Evolutionary conservation across 192 early-diverging fungal species (phyloP).

Genomic region (Diversispora eburnea): DNA sequence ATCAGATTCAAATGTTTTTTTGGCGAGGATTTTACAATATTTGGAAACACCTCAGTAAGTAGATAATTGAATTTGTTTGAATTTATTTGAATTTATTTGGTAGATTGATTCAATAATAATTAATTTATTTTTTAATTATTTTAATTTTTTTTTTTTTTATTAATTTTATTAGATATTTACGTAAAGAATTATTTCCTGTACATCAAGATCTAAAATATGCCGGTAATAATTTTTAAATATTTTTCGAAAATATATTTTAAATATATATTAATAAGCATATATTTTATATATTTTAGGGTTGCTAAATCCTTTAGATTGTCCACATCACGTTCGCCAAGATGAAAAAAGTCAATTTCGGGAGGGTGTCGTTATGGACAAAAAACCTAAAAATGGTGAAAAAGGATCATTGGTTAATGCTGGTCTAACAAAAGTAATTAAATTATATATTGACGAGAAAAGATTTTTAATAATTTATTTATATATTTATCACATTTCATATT

Average conservation of each 20-base stretch:
- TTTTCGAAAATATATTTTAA: not conserved
- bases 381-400: slow-evolving; percentile 10
- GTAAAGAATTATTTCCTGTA: slow-evolving; percentile 64
- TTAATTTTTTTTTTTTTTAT: not conserved
- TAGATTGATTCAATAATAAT: not conserved
- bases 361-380: slow-evolving; percentile 51
- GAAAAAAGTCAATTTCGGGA: slow-evolving; percentile 58
- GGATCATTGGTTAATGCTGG: slow-evolving; percentile 54
- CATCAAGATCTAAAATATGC: slow-evolving; percentile 62
- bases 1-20: slow-evolving; percentile 55
- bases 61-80: too few species aligned
- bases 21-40: slow-evolving; percentile 64
- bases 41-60: slow-evolving; percentile 64
- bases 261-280: not conserved
- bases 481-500: not conserved
- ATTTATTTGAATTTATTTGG: too few species aligned
- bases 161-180: slow-evolving; percentile 44
- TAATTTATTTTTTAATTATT: not conserved
- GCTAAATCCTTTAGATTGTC: slow-evolving; percentile 60
- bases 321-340: slow-evolving; percentile 64
- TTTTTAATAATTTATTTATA: too few species aligned
- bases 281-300: slow-evolving; percentile 39
- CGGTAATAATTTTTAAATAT: slow-evolving; percentile 24
- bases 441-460: too few species aligned
- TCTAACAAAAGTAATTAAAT: slow-evolving; percentile 28